Percentiles rank a stretch among this genome's conserved stretches.
Evolutionary conservation across 768 basidiomycete genomes (phyloP).

Genomic region (Auricularia auricula-judae): DNA sequence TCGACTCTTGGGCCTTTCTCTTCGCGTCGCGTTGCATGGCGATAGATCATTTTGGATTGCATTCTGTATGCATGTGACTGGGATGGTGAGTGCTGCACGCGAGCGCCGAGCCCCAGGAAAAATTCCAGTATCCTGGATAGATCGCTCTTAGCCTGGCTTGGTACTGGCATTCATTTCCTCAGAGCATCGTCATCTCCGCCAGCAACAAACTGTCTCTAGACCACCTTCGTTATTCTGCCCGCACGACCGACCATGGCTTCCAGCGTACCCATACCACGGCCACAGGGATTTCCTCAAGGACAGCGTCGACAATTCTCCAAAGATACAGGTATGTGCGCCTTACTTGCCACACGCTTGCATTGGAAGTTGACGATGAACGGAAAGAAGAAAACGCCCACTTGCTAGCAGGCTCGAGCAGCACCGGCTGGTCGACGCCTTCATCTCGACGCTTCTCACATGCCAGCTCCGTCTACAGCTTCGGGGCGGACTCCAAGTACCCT

Average conservation of each 20-base stretch:
- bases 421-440: background rate
- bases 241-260: background rate
- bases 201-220: too few species aligned
- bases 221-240: too few species aligned
- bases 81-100: too few species aligned
- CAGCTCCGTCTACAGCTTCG: conserved; percentile 1
- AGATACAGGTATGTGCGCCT: background rate
- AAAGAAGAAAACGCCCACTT: background rate
- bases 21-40: too few species aligned
- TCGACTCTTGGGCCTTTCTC: too few species aligned
- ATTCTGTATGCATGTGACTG: too few species aligned
- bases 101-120: too few species aligned
- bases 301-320: background rate
- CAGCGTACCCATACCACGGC: background rate
- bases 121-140: too few species aligned
- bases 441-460: conserved; percentile 1
- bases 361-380: background rate
- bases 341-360: background rate
- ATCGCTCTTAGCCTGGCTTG: too few species aligned
- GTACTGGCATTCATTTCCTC: too few species aligned
- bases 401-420: background rate
- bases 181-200: too few species aligned
- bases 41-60: too few species aligned
- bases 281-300: background rate
- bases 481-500: conserved; percentile 2